A percentile compares a stretch with the other conserved stretches of the same genome.
Evolutionary conservation across 371 early-diverging fungal genomes (phyloP).

Genomic region (Apophysomyces variabilis): DNA sequence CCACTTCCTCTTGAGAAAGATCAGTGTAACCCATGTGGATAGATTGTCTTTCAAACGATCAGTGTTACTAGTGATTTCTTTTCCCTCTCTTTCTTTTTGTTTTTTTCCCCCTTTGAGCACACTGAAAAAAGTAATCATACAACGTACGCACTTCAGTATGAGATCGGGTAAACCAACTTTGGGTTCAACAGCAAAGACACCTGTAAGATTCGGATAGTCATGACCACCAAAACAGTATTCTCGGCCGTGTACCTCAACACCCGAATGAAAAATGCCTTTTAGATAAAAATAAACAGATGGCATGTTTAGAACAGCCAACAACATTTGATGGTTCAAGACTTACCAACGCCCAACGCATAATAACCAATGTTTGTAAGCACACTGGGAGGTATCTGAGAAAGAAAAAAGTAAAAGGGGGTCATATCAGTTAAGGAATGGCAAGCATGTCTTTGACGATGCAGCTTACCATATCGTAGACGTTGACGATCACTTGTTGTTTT

Average conservation of each 20-base stretch:
- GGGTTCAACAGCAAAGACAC: conserved; percentile 61
- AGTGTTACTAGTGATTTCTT: background rate
- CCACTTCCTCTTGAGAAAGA: conserved; percentile 51
- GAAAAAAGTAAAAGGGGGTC: background rate
- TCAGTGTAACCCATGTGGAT: conserved; percentile 60
- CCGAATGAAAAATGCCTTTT: conserved; percentile 64
- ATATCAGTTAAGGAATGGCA: background rate
- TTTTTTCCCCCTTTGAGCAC: no score
- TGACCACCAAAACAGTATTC: conserved; percentile 68
- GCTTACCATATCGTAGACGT: conserved; percentile 58
- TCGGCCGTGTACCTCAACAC: conserved; percentile 53
- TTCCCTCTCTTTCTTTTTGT: background rate
- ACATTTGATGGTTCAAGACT: conserved; percentile 1
- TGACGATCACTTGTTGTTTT: conserved; percentile 34
- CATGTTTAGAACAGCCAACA: background rate
- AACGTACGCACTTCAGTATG: background rate
- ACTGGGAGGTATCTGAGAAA: conserved; percentile 39
- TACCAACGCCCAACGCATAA: conserved; percentile 55
- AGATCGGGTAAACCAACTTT: conserved; percentile 56
- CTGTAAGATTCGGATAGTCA: conserved; percentile 49
- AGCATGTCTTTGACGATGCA: background rate
- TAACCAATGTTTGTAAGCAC: conserved; percentile 54
- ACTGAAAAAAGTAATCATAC: no score
- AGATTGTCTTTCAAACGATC: conserved; percentile 50
- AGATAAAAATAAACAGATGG: background rate